Evolutionary conservation across 345 rosid species (phyloP).

Genomic region (Clausena lansium): DNA sequence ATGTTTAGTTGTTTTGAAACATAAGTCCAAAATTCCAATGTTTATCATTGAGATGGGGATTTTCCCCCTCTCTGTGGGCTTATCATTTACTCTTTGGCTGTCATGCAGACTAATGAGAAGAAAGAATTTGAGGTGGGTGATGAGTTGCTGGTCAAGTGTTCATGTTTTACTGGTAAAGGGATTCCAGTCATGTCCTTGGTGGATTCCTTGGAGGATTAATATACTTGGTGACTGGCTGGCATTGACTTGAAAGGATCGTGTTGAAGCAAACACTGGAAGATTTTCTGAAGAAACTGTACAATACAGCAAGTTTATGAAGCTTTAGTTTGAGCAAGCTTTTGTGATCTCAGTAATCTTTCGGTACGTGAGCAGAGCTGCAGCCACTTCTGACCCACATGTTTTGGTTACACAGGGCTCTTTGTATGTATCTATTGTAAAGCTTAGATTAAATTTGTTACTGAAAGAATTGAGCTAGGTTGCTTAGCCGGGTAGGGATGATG

Average conservation of each 20-base stretch:
- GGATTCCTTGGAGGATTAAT: constrained; percentile 12
- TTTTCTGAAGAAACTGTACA: neutral
- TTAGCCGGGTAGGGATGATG: neutral
- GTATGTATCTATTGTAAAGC: neutral
- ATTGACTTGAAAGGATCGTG: neutral
- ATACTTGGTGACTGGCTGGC: neutral
- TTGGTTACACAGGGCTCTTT: neutral
- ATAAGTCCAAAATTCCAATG: neutral
- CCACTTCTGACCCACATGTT: neutral
- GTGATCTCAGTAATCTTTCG: neutral
- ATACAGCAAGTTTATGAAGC: neutral
- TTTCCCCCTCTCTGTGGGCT: neutral
- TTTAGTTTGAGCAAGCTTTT: neutral
- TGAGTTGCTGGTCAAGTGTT: constrained; percentile 56
- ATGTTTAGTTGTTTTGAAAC: neutral
- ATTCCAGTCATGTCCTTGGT: constrained; percentile 70
- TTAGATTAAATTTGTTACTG: neutral
- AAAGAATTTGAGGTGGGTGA: constrained; percentile 54
- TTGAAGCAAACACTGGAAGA: neutral
- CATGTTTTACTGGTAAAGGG: constrained; percentile 75
- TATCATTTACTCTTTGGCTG: constrained; percentile 1
- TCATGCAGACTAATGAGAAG: constrained; percentile 45
- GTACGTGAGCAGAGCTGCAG: neutral
- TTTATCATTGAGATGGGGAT: neutral
- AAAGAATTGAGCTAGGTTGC: neutral